Evolutionary conservation across 176 grass and related monocot species (phyloP).

Genomic region (Triticum urartu): DNA sequence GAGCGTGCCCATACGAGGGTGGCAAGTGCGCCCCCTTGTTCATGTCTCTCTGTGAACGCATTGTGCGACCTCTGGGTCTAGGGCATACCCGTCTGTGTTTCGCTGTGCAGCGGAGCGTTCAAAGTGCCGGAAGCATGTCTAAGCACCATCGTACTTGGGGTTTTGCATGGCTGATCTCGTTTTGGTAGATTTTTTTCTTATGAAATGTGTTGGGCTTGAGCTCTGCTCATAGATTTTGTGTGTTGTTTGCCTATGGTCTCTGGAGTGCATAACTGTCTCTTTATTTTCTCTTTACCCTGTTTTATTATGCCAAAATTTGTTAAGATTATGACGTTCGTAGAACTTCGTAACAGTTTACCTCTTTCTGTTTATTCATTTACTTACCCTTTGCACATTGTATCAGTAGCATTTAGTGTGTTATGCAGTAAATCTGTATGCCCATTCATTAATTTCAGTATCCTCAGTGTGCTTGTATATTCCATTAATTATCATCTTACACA

Average conservation of each 20-base stretch:
- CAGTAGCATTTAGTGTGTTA: neutral
- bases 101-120: too few species aligned
- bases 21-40: neutral
- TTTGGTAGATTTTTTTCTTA: neutral
- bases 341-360: neutral
- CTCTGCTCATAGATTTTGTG: neutral
- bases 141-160: neutral
- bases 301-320: neutral
- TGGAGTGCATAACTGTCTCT: neutral
- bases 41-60: neutral
- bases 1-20: neutral
- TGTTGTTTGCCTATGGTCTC: neutral
- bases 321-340: neutral
- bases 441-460: neutral
- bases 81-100: neutral
- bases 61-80: neutral
- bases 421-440: neutral
- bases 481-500: neutral
- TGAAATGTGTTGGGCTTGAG: neutral
- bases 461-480: neutral
- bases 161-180: neutral
- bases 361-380: neutral
- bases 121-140: neutral
- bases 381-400: neutral
- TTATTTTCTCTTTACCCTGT: neutral